Evolutionary conservation across 257 asterid species (phyloP), one percentile per base, ranked within the genome.

Genomic region (Henckelia pumila): DNA sequence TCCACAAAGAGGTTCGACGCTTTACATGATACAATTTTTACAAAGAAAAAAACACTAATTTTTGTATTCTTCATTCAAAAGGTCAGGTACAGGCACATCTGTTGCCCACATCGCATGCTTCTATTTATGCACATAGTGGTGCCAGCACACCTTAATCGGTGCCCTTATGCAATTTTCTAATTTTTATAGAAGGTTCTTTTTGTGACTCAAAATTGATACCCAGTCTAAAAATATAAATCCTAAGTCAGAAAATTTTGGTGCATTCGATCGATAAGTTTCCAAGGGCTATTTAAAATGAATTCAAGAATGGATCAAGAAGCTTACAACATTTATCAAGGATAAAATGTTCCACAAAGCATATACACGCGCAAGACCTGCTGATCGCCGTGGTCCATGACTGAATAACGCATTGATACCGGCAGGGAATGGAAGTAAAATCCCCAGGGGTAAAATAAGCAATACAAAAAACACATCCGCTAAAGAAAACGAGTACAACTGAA

Each of bases 331-430:
- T 64, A 91, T 65, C 72, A 94, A 79, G 64, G 99, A 94, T 52
- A 96, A 80, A 76, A 87, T 60, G 80, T 94, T 94, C 99, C 98
- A 91, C 78, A 94, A 75, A 77, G 99, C 96, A 79, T 91, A 94
- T 59, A 87, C 84, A 71, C 98, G 98, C 17, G 99, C 96, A 76
- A 94, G 98, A 57, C 95, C 94, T 65, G 99, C 96, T 56, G 98
- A 91, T 65, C 92, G 88, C 72, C 98, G 87, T 6, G 96, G 96
- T 64, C 98, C 98, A 62, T 94, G 97, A 73, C 96, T 94, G 81
- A 94, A 91, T 56, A 94, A 79, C 71, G 98, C 99, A 78, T 91
- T 94, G 79, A 94, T 91, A 73, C 99, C 99, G 73, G 99, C 89
- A 52, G 99, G 99, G 73, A 94, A 94, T 52, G 99, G 96, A 62